Base-by-base conservation (phyloP, 1,284 basidiomycete genomes). In the Cryptococcus sp. region DNA sequence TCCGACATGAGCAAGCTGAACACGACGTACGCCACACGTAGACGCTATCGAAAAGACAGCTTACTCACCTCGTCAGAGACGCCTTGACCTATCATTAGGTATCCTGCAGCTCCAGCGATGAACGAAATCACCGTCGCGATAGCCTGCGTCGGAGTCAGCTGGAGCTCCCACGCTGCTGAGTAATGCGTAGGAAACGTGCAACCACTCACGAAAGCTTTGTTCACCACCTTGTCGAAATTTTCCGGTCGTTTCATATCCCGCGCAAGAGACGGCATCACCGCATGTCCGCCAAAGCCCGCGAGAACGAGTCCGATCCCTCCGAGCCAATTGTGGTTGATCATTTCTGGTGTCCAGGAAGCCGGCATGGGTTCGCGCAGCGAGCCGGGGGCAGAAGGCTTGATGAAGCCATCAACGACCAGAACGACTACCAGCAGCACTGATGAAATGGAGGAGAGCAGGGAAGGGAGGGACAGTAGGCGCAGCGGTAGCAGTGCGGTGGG, bases 231-330 rank as follows among this genome's bases (percentile, higher is more conserved):
- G 74, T 90, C 85, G 72, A 95, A 96, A 62, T 88, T 82, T 44
- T 83, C 81, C 1, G 93, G 93, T 67, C 93, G 86, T 53, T 81
- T 80, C 93, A 98, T 97, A 76, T 98, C 94, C 65, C 87, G 83
- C 13, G 90, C 91, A 16, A 98, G 78, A 10, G 89, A 91, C 6
- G 94, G 94, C 51, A 97, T 89, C 40, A 95, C 91, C 13, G 92
- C 90, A 75, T 98, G 94, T 1, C 93, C 93, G 5, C 92, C 88
- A 69, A 97, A 95, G 84, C 94, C 93, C n/a, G 91, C 91, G 88
- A 98, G 93, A 73, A 97, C 88, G 56, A 98, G 81, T 3, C 94
- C 94, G 2, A 97, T 76, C 61, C 87, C 64, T 70, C 76, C 64
- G 23, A 78, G 60, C 67, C 73, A 76, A 59, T 86, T 75, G 73